Conservation (phyloP, 495 filamentous ascomycete genomes). For the Friedmanniomyces endolithicus region DNA sequence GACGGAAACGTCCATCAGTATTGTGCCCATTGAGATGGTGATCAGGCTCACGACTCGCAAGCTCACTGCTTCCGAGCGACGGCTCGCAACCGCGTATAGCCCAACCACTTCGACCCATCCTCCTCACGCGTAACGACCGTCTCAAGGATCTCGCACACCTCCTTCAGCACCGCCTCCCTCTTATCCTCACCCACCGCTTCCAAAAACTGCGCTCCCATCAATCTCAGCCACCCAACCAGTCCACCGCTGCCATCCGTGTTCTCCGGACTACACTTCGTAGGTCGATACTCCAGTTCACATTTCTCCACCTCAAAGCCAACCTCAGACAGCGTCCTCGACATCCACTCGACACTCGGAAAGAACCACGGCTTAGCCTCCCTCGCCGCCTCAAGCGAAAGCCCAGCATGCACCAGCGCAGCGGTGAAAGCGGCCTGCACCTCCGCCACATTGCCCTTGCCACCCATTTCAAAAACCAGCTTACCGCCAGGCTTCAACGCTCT, state of each 20-base stretch:
- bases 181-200: slow-evolving; percentile 39
- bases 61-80: slow-evolving; percentile 39
- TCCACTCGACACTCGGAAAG: slow-evolving; percentile 53
- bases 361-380: slow-evolving; percentile 54
- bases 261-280: slow-evolving; percentile 43
- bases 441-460: slow-evolving; percentile 55
- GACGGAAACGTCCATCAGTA: too few species aligned
- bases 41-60: too few species aligned
- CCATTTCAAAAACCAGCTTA: slow-evolving; percentile 58
- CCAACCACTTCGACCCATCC: slow-evolving; percentile 49
- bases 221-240: slow-evolving; percentile 55
- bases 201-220: slow-evolving; percentile 51
- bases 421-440: slow-evolving; percentile 52
- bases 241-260: slow-evolving; percentile 39
- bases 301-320: slow-evolving; percentile 49
- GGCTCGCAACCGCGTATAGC: slow-evolving; percentile 61
- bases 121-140: slow-evolving; percentile 38
- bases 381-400: slow-evolving; percentile 39
- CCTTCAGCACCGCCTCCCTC: slow-evolving; percentile 43
- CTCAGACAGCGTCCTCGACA: slow-evolving; percentile 38
- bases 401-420: slow-evolving; percentile 38
- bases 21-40: too few species aligned
- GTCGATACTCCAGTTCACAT: slow-evolving; percentile 52
- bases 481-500: slow-evolving; percentile 45
- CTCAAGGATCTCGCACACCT: slow-evolving; percentile 42